phyloP scores from a whole-genome alignment of 192 early-diverging fungal species.

The Gryganskiella cystojenkinii region DNA sequence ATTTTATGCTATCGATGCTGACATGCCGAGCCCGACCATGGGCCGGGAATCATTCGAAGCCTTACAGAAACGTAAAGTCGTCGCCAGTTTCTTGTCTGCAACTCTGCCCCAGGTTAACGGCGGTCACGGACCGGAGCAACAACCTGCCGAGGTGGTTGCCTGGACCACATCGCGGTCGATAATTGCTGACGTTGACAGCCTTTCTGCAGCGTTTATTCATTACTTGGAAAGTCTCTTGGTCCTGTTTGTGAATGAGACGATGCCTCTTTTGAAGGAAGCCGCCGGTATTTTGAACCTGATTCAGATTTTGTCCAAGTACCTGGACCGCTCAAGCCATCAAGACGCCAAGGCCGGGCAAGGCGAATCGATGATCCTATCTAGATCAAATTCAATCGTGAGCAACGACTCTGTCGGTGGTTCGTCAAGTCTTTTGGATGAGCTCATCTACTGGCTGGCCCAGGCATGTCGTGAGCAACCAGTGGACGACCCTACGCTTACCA shows the following conservation, averaged over 20 bases:
- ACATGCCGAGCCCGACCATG: background rate
- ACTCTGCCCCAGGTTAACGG: conserved; percentile 45
- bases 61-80: conserved; percentile 14
- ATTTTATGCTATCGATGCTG: conserved; percentile 12
- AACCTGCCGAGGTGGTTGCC: conserved; percentile 33
- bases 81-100: conserved; percentile 27
- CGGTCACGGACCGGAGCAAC: conserved; percentile 28
- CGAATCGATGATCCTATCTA: background rate
- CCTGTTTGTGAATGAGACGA: conserved; percentile 49
- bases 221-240: conserved; percentile 43
- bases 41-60: background rate
- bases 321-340: conserved; percentile 5
- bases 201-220: conserved; percentile 35
- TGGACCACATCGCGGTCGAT: conserved; percentile 47
- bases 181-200: conserved; percentile 26
- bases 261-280: conserved; percentile 60
- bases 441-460: conserved; percentile 54
- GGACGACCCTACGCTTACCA: conserved; percentile 55
- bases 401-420: background rate
- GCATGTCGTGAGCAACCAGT: conserved; percentile 55
- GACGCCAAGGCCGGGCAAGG: background rate
- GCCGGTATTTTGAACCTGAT: conserved; percentile 51
- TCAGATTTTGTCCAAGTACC: conserved; percentile 49
- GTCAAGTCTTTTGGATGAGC: conserved; percentile 25
- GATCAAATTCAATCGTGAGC: conserved; percentile 4